phyloP scores from a whole-genome alignment of 352 stramenopile species.

The Phytophthora foliorum region DNA sequence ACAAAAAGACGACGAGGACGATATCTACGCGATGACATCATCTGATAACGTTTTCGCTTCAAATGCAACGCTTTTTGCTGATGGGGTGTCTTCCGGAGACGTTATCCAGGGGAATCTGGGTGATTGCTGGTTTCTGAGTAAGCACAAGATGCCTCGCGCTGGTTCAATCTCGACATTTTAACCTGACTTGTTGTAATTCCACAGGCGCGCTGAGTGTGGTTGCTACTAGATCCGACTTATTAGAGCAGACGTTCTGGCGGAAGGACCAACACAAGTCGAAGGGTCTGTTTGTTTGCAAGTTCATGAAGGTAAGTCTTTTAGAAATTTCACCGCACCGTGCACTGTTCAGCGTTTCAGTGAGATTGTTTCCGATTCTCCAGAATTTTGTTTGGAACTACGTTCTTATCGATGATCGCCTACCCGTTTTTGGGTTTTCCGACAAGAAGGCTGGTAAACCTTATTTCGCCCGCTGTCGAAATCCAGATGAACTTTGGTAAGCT shows the following conservation, averaged over 20 bases:
- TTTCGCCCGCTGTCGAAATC: constrained; percentile 85
- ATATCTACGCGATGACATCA: constrained; percentile 25
- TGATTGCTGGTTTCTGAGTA: constrained; percentile 95
- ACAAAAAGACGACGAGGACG: constrained; percentile 40
- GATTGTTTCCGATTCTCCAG: constrained; percentile 29
- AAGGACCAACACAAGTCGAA: constrained; percentile 76
- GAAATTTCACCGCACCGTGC: neutral
- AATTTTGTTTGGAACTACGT: constrained; percentile 94
- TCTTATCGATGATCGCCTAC: constrained; percentile 91
- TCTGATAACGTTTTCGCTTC: constrained; percentile 61
- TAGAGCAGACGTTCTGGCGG: constrained; percentile 87
- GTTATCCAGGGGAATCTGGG: constrained; percentile 92
- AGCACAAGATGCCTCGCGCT: constrained; percentile 11
- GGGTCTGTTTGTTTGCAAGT: constrained; percentile 91
- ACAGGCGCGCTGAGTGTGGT: constrained; percentile 89
- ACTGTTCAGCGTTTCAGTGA: neutral
- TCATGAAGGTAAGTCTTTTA: constrained; percentile 79
- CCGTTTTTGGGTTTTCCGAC: constrained; percentile 88
- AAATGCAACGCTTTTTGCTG: constrained; percentile 78
- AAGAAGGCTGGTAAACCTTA: constrained; percentile 85
- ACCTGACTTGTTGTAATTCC: neutral
- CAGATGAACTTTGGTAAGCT: constrained; percentile 87
- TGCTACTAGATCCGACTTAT: constrained; percentile 79
- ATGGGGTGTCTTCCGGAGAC: constrained; percentile 82
- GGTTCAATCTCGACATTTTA: constrained; percentile 3